Evolutionary conservation across 1,284 basidiomycete species (phyloP), one percentile per base, ranked within the genome.

Genomic region (Chalciporus sp.): DNA sequence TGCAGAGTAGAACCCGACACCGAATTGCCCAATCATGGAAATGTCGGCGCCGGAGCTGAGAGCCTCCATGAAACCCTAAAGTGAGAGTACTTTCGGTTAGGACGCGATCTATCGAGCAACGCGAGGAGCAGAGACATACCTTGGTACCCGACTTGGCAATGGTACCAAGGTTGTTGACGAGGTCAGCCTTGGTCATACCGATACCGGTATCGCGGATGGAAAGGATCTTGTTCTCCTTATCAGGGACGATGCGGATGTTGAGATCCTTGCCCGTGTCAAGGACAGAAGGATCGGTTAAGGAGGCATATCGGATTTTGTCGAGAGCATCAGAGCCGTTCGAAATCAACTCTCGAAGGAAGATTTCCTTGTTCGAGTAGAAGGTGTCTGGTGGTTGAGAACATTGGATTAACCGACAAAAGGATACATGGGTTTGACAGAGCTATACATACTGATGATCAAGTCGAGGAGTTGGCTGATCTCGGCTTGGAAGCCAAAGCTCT

Each of bases 1-100:
- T 23, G 94, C 93, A 49, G 96, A 98, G 87, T 99, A 99, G 90
- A 99, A 99, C 82, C 96, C 94, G 76, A 98, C 96, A 94, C 95
- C 94, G 76, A 97, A 95, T 80, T 93, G 91, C 72, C 90, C 90
- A 63, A 91, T 91, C 88, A 91, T 91, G 59, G 92, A 95, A 65
- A 97, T 96, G 73, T 97, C 95, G 65, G 96, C 97, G 68, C 96
- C 96, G 47, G 95, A 95, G 74, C 85, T 90, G 62, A 99, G 85
- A 54, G 97, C 96, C 76, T 92, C 90, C 90, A 92, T 92, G 86
- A 99, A 99, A 55, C 95, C 95, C 92, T 99, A 57, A 11, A 60
- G 49, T n/a, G 9, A 37, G 49, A 56, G 51, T 45, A 29, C 35
- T 17, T 26, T 5, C n/a, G 4, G 42, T 64, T 33, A 66, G 51